Evolutionary conservation across 2,329 filamentous ascomycete genomes (phyloP), one percentile per base, ranked within the genome.

Genomic region (Penicillium corylophilum): DNA sequence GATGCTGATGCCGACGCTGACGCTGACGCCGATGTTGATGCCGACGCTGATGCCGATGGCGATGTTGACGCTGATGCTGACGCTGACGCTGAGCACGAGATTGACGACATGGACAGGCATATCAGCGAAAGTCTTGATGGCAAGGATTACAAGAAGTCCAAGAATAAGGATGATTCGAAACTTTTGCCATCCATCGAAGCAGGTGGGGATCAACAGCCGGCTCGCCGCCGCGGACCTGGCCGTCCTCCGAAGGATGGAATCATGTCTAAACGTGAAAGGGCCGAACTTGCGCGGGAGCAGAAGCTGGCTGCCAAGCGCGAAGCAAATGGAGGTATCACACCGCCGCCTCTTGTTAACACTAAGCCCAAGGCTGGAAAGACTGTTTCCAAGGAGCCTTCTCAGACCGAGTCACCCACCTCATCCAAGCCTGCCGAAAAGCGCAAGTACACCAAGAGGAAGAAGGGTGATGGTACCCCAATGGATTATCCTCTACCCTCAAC

Each of bases 171-270:
- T 12, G 35, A 20, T 13, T 50, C 62, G 20, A 62, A 66, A 46
- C 48, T 65, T 39, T 45, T 64, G 39, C 56, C 61, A 15, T 70
- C 69, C 1, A 61, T 71, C 7, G 70, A 73, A 56, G 55, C 55
- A 63, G 20, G 64, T 63, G 55, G 72, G 69, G 57, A 67, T 33
- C 68, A 71, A 24, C 72, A 72, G 46, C 74, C 77, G 9, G 60
- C 61, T 5, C 68, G 70, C 42, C 72, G 72, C 42, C 70, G 75
- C 42, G 84, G 84, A 40, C 84, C 84, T 47, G 84, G 84, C 46
- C 75, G 84, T 44, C 84, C 84, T 39, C 84, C 84, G 9, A 86
- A 86, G 71, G 83, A 86, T 63, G 84, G 84, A 18, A 79, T 86
- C 63, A 83, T 86, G 77, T 86, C 83, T 4, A 86, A 85, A 63